phyloP scores from a whole-genome alignment of 495 filamentous ascomycete species.

The Lophiostoma macrostomum region DNA sequence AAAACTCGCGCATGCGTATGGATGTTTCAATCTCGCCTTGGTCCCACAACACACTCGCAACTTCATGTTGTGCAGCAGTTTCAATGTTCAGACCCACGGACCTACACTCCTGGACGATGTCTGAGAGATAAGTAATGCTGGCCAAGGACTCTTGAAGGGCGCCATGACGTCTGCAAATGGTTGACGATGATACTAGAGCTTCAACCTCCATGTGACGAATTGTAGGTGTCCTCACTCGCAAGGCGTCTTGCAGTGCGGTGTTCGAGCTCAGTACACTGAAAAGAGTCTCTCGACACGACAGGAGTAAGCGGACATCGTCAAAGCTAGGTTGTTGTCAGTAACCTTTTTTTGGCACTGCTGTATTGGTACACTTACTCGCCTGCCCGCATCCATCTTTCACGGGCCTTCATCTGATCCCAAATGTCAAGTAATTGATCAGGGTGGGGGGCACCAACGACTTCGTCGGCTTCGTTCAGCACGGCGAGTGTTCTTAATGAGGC shows the following conservation, averaged over 20 bases:
- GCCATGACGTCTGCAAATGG: constrained; percentile 71
- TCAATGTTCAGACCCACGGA: constrained; percentile 70
- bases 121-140: constrained; percentile 72
- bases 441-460: constrained; percentile 61
- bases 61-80: constrained; percentile 70
- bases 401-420: constrained; percentile 59
- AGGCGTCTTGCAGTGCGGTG: constrained; percentile 55
- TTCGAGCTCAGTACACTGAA: constrained; percentile 76
- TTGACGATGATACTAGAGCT: constrained; percentile 67
- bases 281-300: constrained; percentile 77
- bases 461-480: constrained; percentile 75
- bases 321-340: constrained; percentile 52
- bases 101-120: constrained; percentile 64
- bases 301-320: constrained; percentile 73
- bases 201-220: constrained; percentile 71
- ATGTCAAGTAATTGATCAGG: constrained; percentile 58
- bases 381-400: constrained; percentile 74
- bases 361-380: constrained; percentile 55
- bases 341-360: constrained; percentile 3
- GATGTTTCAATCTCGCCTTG: constrained; percentile 90
- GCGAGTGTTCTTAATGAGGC: constrained; percentile 68
- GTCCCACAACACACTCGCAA: constrained; percentile 89
- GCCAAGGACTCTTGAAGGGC: constrained; percentile 83
- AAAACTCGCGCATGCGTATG: constrained; percentile 77
- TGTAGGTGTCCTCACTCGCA: constrained; percentile 56